Conservation (phyloP, 2,329 filamentous ascomycete species). For the Clonostachys solani region DNA sequence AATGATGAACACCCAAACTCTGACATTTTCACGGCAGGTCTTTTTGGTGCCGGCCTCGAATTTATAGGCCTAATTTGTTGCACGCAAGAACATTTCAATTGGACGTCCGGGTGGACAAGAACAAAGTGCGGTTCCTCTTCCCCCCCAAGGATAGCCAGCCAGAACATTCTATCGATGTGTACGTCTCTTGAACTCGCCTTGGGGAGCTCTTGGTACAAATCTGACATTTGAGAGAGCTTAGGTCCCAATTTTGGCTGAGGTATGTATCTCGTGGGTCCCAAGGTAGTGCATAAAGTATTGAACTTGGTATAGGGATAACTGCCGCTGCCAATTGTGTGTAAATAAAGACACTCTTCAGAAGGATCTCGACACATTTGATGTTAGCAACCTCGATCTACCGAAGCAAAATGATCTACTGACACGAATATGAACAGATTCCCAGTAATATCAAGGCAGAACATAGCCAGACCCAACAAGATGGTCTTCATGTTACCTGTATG, state of each 20-base stretch:
- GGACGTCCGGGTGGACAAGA: no score
- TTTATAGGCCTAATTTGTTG: no score
- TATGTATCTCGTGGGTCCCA: neutral
- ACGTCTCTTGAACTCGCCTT: no score
- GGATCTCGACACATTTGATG: constrained; percentile 34
- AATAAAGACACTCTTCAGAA: constrained; percentile 36
- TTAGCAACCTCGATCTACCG: constrained; percentile 9
- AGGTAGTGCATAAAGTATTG: no score
- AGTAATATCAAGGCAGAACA: constrained; percentile 12
- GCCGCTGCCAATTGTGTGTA: constrained; percentile 33
- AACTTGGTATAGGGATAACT: constrained; percentile 28
- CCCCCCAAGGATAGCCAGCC: no score
- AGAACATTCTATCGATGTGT: no score
- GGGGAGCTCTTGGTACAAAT: no score
- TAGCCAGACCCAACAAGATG: constrained; percentile 9
- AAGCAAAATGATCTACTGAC: neutral
- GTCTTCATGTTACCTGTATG: constrained; percentile 16
- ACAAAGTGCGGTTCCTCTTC: no score
- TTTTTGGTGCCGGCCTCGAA: no score
- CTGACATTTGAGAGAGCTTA: neutral
- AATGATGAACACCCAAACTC: no score
- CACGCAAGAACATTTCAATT: no score
- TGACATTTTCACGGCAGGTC: no score
- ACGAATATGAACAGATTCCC: constrained; percentile 17
- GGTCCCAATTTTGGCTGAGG: neutral